These are phyloP conservation scores for Trichoderma asperellum DNA, from an alignment of 2,329 filamentous ascomycete species.

Conservation along the genomic window DNA sequence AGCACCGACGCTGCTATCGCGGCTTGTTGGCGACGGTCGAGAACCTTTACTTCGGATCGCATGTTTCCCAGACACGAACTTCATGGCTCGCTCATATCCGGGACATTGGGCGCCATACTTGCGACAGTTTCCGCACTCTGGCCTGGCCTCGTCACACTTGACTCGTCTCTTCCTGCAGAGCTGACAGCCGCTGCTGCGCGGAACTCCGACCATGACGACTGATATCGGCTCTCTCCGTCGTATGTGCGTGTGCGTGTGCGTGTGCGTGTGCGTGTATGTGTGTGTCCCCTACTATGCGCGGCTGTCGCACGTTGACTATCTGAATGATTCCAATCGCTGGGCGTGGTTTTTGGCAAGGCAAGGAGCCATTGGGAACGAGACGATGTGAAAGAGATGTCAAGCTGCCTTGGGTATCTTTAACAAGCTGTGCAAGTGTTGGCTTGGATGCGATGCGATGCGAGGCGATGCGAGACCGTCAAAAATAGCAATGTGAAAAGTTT, in stretches of 20 bases:
- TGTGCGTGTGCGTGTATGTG: neutral
- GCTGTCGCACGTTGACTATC: conserved; percentile 17
- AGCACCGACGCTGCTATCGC: conserved; percentile 15
- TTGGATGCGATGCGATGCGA: neutral
- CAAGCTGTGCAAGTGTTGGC: neutral
- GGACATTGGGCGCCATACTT: conserved; percentile 46
- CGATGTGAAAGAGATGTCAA: neutral
- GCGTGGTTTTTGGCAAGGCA: conserved; percentile 21
- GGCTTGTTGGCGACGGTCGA: conserved; percentile 10
- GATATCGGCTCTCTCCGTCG: neutral
- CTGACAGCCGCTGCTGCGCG: conserved; percentile 45
- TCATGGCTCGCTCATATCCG: conserved; percentile 45
- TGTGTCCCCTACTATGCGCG: neutral
- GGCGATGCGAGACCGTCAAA: neutral
- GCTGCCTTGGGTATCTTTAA: neutral
- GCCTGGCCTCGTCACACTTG: conserved; percentile 52
- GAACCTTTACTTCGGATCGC: conserved; percentile 40
- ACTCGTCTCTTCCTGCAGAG: conserved; percentile 48
- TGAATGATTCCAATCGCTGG: neutral
- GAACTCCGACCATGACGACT: conserved; percentile 44
- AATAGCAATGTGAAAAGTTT: neutral
- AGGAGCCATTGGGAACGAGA: conserved; percentile 3
- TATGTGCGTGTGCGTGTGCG: neutral
- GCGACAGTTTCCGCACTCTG: conserved; percentile 46
- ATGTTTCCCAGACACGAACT: conserved; percentile 49